Conservation (phyloP, 257 asterid genomes). For the Craterostigma plantagineum region DNA sequence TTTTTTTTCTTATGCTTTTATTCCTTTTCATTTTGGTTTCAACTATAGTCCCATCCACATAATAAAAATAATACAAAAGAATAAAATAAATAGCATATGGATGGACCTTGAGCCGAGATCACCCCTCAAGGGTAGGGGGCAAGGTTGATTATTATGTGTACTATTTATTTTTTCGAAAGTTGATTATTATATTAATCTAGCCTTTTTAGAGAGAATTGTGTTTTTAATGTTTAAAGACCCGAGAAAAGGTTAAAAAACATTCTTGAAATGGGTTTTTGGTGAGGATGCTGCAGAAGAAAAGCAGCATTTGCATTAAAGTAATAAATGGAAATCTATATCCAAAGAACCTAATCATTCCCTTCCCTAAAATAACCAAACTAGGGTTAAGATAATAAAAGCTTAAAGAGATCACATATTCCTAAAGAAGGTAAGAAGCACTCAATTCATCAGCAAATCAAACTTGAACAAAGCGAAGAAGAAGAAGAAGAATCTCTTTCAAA, state of each 20-base stretch:
- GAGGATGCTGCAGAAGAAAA: conserved; percentile 17
- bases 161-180: too few relatives aligned
- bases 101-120: too few relatives aligned
- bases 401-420: too few relatives aligned
- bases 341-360: conserved; percentile 30
- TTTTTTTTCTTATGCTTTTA: too few relatives aligned
- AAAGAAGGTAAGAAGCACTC: conserved; percentile 17
- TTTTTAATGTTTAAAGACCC: conserved; percentile 13
- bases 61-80: too few relatives aligned
- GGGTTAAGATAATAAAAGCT: conserved; percentile 1
- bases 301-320: conserved; percentile 10
- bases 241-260: conserved; percentile 9
- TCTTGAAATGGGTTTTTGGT: conserved; percentile 13
- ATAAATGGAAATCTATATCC: conserved; percentile 13
- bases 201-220: too few relatives aligned
- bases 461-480: conserved; percentile 3
- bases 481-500: conserved; percentile 33
- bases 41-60: too few relatives aligned
- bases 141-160: too few relatives aligned
- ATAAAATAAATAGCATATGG: too few relatives aligned
- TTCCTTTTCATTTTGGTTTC: too few relatives aligned
- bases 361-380: conserved; percentile 22
- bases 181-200: too few relatives aligned
- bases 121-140: too few relatives aligned
- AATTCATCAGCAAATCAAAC: conserved; percentile 12